Base-by-base conservation (phyloP, 345 rosid genomes). In the Bruguiera parviflora region DNA sequence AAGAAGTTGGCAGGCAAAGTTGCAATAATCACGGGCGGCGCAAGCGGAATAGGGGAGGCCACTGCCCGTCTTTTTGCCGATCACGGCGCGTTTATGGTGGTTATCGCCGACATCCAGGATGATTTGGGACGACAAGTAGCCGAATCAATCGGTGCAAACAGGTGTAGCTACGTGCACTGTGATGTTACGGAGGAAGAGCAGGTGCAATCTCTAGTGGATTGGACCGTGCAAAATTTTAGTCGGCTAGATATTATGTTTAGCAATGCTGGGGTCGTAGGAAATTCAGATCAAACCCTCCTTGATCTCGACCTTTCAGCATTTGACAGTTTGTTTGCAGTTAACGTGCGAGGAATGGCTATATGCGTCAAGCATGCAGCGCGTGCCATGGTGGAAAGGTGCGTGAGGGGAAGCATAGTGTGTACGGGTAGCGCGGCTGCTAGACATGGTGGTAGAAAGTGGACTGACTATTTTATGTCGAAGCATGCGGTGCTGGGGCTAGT, bases 391-490 rank as follows among this genome's bases (percentile, higher is more conserved):
- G 76, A 56, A 5, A 64, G 69, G 20, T 21, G 73, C 4, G 52
- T 71, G 0, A 75, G n/a, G 32, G 87, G 87, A 3, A 80, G 84
- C 69, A 81, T 84, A 22, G 61, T 82, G 11, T 84, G 86, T 65
- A 82, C 79, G 53, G 79, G 73, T 1, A 84, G 86, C 22, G 27
- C 65, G 0, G 60, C 66, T 0, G 88, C 64, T 0, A 60, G 51
- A 19, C 0, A 0, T 1, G 86, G 68, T 0, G 32, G 37, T 1
- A 9, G 16, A 0, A 63, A 20, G 39, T 1, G 7, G 13, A 71
- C 65, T 0, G 86, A 78, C 25, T 82, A 80, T 32, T 3, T 10
- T 8, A 78, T 84, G 85, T 76, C 84, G 2, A 80, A 82, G 74
- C 78, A 78, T 13, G 88, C 84, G 5, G 81, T 82, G 37, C 13